Conservation (phyloP, 2,329 filamentous ascomycete species). For the Aspergillus luchuensis region DNA sequence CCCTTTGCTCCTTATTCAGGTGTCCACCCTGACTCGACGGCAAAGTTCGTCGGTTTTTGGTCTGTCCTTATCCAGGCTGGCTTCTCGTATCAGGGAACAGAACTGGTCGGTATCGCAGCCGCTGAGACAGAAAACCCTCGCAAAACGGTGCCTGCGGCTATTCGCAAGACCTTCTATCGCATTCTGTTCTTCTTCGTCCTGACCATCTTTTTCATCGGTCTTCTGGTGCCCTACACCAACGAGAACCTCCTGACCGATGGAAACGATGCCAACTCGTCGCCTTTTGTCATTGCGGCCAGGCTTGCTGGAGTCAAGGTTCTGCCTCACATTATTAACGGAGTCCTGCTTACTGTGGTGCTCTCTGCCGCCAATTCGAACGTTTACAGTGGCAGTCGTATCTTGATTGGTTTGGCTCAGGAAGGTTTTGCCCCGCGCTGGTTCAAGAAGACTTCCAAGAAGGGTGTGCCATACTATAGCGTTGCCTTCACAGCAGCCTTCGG, state of each 20-base stretch:
- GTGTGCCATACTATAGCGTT: constrained; percentile 50
- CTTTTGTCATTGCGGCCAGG: constrained; percentile 48
- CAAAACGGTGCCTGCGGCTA: constrained; percentile 71
- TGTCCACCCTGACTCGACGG: constrained; percentile 37
- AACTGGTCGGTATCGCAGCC: constrained; percentile 76
- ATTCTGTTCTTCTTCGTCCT: constrained; percentile 62
- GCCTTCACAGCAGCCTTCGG: constrained; percentile 55
- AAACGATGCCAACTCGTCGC: constrained; percentile 39
- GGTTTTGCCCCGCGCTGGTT: constrained; percentile 49
- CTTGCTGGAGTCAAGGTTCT: constrained; percentile 42
- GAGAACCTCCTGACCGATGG: constrained; percentile 55
- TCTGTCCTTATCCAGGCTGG: constrained; percentile 49
- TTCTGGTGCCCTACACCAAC: constrained; percentile 65
- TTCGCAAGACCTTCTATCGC: constrained; percentile 73
- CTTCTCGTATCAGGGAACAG: constrained; percentile 60
- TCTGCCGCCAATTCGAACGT: constrained; percentile 48
- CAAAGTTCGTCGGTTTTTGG: constrained; percentile 66
- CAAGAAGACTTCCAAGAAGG: constrained; percentile 43
- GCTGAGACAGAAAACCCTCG: constrained; percentile 73
- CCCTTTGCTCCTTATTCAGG: constrained; percentile 61
- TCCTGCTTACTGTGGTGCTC: constrained; percentile 47
- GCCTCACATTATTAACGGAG: constrained; percentile 45
- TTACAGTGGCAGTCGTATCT: constrained; percentile 61
- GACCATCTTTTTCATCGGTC: constrained; percentile 65
- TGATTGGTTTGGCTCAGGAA: constrained; percentile 64